phyloP scores from a whole-genome alignment of 805 yeast genomes.

The Candida namnaoensis region DNA sequence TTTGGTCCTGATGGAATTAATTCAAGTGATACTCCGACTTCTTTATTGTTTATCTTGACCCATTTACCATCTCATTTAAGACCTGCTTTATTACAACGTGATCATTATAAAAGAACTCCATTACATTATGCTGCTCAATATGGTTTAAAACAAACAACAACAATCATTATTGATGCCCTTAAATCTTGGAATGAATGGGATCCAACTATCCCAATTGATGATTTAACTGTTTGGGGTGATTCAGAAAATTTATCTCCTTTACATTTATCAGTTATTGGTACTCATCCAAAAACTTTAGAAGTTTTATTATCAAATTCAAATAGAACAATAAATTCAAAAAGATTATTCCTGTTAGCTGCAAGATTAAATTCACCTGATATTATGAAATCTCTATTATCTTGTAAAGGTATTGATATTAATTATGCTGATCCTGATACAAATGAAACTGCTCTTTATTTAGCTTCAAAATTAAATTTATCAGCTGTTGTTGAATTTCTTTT shows the following conservation, averaged over 20 bases:
- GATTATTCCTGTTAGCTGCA: slow-evolving; percentile 48
- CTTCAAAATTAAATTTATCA: slow-evolving; percentile 53
- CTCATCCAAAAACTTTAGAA: slow-evolving; percentile 69
- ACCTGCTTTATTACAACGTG: slow-evolving; percentile 53
- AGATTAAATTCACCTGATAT: slow-evolving; percentile 55
- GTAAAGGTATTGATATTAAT: slow-evolving; percentile 56
- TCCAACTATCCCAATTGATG: slow-evolving; percentile 43
- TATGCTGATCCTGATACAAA: slow-evolving; percentile 47
- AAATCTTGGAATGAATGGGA: slow-evolving; percentile 53
- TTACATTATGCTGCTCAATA: slow-evolving; percentile 85
- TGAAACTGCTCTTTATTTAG: slow-evolving; percentile 81
- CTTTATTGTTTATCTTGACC: slow-evolving; percentile 50
- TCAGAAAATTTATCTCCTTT: slow-evolving; percentile 75
- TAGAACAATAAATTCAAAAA: slow-evolving; percentile 37
- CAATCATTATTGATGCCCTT: slow-evolving; percentile 46
- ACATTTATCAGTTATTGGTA: slow-evolving; percentile 75
- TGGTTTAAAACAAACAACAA: slow-evolving; percentile 62
- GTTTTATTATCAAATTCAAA: slow-evolving; percentile 43
- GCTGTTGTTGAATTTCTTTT: slow-evolving; percentile 49
- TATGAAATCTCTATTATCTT: slow-evolving; percentile 40
- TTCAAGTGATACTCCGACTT: slow-evolving; percentile 47
- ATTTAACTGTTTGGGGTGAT: slow-evolving; percentile 50
- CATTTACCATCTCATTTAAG: slow-evolving; percentile 46
- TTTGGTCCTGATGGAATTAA: slow-evolving; percentile 58
- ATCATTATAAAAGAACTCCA: slow-evolving; percentile 75